A percentile compares a stretch with the other conserved stretches of the same genome.
Conservation (phyloP, 345 rosid species). For the Crucihimalaya himalaica region DNA sequence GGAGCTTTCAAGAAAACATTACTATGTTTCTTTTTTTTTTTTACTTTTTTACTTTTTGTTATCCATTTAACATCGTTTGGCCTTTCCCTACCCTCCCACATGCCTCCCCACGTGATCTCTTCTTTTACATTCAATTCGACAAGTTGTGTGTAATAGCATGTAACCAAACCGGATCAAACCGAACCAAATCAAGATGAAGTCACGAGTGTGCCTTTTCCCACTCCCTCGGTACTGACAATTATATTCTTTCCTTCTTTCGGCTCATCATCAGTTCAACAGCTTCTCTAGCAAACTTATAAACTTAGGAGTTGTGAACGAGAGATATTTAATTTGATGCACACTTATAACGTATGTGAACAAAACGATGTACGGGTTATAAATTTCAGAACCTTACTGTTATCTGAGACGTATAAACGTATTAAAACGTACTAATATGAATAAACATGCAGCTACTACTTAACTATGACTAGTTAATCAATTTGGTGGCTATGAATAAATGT, state of each 20-base stretch:
- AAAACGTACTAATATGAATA: background rate
- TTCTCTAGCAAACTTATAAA: constrained; percentile 5
- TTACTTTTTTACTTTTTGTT: constrained; percentile 22
- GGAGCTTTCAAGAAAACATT: constrained; percentile 51
- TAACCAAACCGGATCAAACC: constrained; percentile 13
- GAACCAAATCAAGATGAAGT: constrained; percentile 21
- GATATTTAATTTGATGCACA: background rate
- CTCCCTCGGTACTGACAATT: constrained; percentile 33
- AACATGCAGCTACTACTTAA: background rate
- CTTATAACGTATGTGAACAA: background rate
- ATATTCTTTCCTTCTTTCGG: constrained; percentile 6
- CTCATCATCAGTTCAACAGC: background rate
- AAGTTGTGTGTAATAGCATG: constrained; percentile 18
- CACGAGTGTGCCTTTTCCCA: constrained; percentile 36
- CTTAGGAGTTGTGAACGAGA: background rate
- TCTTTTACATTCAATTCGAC: constrained; percentile 21
- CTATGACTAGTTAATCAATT: constrained; percentile 9
- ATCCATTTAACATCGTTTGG: constrained; percentile 40
- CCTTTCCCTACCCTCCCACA: constrained; percentile 42
- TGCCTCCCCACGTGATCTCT: constrained; percentile 41
- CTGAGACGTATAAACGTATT: background rate
- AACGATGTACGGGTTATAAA: background rate
- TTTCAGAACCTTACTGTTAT: background rate
- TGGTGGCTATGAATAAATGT: constrained; percentile 23
- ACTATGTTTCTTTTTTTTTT: constrained; percentile 11